Evolutionary conservation across 768 basidiomycete species (phyloP).

Genomic region (Kwoniella pini): DNA sequence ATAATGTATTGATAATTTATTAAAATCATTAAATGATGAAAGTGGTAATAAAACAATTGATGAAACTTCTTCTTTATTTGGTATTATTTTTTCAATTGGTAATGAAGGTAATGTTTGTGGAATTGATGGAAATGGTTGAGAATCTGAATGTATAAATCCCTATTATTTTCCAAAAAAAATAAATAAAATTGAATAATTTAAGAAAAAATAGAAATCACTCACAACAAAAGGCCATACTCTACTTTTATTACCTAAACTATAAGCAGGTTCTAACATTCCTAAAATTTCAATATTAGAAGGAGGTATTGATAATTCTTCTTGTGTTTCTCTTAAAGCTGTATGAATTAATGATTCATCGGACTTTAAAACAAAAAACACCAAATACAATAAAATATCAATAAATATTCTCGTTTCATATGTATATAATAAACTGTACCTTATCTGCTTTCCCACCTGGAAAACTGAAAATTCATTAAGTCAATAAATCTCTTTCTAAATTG

Average conservation of each 20-base stretch:
- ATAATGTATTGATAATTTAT: constrained; percentile 30
- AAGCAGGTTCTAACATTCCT: constrained; percentile 39
- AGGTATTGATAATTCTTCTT: constrained; percentile 41
- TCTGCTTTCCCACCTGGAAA: constrained; percentile 54
- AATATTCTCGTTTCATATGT: no score
- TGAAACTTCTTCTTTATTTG: constrained; percentile 44
- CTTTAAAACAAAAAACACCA: no score
- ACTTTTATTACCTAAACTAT: constrained; percentile 46
- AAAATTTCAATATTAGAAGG: constrained; percentile 37
- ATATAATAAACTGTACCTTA: constrained; percentile 23
- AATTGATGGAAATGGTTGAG: constrained; percentile 3
- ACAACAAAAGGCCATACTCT: constrained; percentile 51
- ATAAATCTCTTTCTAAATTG: neutral
- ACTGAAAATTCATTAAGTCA: constrained; percentile 27
- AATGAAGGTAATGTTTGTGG: constrained; percentile 28
- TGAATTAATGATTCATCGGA: constrained; percentile 27
- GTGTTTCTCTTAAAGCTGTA: constrained; percentile 39
- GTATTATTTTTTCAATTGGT: constrained; percentile 23
- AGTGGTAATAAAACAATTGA: constrained; percentile 43
- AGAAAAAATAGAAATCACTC: constrained; percentile 14
- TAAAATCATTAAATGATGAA: constrained; percentile 12
- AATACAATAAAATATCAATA: no score
- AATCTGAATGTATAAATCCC: constrained; percentile 32
- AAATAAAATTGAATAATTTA: neutral
- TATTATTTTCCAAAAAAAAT: neutral